Evolutionary conservation across 2,329 filamentous ascomycete genomes (phyloP), one percentile per base, ranked within the genome.

Genomic region (Cercospora berteroae): DNA sequence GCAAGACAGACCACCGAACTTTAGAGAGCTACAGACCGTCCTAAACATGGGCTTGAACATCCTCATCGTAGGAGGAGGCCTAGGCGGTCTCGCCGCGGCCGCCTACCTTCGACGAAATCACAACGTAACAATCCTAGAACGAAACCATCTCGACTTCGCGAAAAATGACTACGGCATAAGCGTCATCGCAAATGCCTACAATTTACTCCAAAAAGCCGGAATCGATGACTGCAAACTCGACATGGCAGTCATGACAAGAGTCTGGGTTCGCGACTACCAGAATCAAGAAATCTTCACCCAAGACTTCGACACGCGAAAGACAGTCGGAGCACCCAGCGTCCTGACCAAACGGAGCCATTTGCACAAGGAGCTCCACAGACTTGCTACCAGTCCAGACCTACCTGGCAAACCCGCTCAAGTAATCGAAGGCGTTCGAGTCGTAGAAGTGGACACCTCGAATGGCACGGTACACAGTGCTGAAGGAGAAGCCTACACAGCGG

Each of bases 291-390:
- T 66, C 42, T 50, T 55, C 36, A 56, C 63, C 4, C 36, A 36
- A 31, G 56, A 68, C 29, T 68, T 63, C 44, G 63, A 68, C 33
- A 68, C 66, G 12, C 52, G 66, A 12, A 64, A 68, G 16, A 60
- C 52, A 42, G 63, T 58, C 27, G 63, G 59, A 2, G 42, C 59
- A 27, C 63, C 66, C 7, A 66, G 66, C 39, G 55, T 68, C 1
- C 27, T 68, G 50, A 63, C 63, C 1, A 63, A 58, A 33, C 52
- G 66, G 23, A 68, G 66, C 16, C 63, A 63, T 39, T 27, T 66
- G 0, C 63, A 63, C 9, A n/a, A 23, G n/a, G 67, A 69, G 33
- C 58, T 69, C 3, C 39, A 67, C 8, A 6, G 67, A 25, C 55
- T 69, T 16, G 64, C 67, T 10, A 69, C 67, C 9, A 67, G 58